These are phyloP conservation scores for Fraxinus pennsylvanica DNA, from an alignment of 257 asterid species.

Conservation along the genomic window DNA sequence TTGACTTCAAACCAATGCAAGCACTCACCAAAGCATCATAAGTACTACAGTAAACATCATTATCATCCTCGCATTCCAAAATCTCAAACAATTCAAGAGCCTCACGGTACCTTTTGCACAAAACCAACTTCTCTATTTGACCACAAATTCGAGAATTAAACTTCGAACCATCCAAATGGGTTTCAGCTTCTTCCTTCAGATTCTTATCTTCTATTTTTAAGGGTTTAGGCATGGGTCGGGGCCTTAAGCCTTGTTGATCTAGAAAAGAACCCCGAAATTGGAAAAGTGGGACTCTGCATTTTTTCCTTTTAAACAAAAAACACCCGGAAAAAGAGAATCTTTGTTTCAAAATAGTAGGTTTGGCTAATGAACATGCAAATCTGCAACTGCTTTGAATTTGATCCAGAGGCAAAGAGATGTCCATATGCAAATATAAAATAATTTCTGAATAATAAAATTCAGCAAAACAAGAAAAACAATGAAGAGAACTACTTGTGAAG, in stretches of 20 bases:
- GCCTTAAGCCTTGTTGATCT: conserved; percentile 51
- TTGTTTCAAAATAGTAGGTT: conserved; percentile 35
- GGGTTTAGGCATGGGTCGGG: conserved; percentile 50
- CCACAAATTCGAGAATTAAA: conserved; percentile 45
- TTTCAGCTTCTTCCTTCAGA: conserved; percentile 28
- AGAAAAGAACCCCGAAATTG: conserved; percentile 47
- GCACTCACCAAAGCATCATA: conserved; percentile 74
- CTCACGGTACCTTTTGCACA: conserved; percentile 56
- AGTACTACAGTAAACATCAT: conserved; percentile 43
- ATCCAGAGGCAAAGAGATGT: conserved; percentile 56
- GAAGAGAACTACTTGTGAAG: conserved; percentile 1
- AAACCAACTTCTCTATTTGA: conserved; percentile 72
- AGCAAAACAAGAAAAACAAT: background rate
- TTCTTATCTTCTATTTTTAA: conserved; percentile 24
- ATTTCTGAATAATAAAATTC: conserved; percentile 3
- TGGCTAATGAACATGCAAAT: conserved; percentile 42
- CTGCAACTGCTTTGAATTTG: conserved; percentile 46
- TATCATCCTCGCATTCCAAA: conserved; percentile 46
- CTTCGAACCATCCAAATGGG: conserved; percentile 30
- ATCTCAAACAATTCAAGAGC: conserved; percentile 82
- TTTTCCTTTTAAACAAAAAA: conserved; percentile 32
- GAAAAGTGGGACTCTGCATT: conserved; percentile 27
- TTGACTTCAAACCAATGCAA: conserved; percentile 66
- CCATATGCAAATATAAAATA: conserved; percentile 36
- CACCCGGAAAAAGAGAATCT: conserved; percentile 26